These are phyloP conservation scores for Plasmodium gonderi DNA, from an alignment of 169 alveolate genomes.

Conservation along the genomic window DNA sequence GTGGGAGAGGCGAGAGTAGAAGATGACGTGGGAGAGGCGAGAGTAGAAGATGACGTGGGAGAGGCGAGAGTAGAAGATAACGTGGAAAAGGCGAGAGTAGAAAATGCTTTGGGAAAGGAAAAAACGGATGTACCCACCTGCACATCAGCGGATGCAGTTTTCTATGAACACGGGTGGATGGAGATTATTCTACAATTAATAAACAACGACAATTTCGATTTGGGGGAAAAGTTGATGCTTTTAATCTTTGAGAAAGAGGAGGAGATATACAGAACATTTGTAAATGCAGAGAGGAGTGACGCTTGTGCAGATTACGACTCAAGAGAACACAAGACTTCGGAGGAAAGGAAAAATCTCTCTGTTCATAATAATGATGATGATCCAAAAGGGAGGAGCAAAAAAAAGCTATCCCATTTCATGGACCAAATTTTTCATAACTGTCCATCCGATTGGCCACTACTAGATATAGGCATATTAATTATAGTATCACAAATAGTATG, in stretches of 20 bases:
- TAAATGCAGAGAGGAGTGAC: slow-evolving; percentile 9
- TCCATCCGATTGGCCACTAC: slow-evolving; percentile 58
- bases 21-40: background rate
- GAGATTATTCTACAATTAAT: slow-evolving; percentile 35
- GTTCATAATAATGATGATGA: background rate
- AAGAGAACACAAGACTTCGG: background rate
- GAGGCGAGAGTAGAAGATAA: background rate
- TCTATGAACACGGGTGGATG: slow-evolving; percentile 69
- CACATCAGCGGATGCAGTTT: background rate
- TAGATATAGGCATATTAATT: slow-evolving; percentile 55
- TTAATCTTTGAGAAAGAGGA: slow-evolving; percentile 61
- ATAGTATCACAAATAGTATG: slow-evolving; percentile 65
- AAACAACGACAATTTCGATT: slow-evolving; percentile 37
- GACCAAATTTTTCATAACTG: slow-evolving; percentile 29
- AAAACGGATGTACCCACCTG: background rate
- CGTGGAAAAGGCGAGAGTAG: background rate
- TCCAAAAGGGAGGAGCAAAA: background rate
- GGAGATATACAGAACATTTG: slow-evolving; percentile 12
- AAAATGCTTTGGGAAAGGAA: background rate
- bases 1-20: background rate
- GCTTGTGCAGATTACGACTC: background rate
- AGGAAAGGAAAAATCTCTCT: background rate
- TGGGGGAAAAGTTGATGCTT: slow-evolving; percentile 59
- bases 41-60: background rate
- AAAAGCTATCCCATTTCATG: slow-evolving; percentile 30